Evolutionary conservation across 768 basidiomycete genomes (phyloP), one percentile per base, ranked within the genome.

Genomic region (Naganishia antarctica): DNA sequence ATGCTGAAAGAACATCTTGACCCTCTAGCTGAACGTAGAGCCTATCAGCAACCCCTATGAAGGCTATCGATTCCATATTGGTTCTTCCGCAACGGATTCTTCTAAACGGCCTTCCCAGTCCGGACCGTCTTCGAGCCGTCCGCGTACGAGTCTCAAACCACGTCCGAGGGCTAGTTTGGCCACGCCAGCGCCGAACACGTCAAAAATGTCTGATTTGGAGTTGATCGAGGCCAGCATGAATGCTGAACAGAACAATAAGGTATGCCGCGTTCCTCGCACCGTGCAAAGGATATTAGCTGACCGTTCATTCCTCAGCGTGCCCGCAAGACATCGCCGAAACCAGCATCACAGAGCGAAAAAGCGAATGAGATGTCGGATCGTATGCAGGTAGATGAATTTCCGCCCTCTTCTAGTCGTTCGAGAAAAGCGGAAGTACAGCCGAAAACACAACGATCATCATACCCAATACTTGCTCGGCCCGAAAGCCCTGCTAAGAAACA

Each of bases 31-130:
- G 37, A 57, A 44, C 26, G 47, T 59, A 16, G 53, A 29, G 29
- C 60, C 65, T 18, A 49, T 66, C 8, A 62, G 49, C 31, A 66
- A 66, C 37, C 65, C 65, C n/a, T 66, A 66, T 48, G 65, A 66
- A 49, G 47, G 48, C 16, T 60, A 53, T 29, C 41, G 50, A 26
- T 66, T 66, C 43, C 41, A 66, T 34, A 60, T 66, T 25, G 65
- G 65, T 16, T 60, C 65, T 2, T 2, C 23, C 4, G 26, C 53
- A 29, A 18, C 40, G 25, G 12, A 12, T 13, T 48, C 46, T 16
- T 28, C 47, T 12, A 31, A 21, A 25, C 16, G 21, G 4, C 8
- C 53, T 2, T 57, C 53, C 11, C 23, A 12, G 9, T 7, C 37
- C 1, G 7, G 21, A 23, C 25, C 53, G 8, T 40, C 53, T 25